Percentiles rank a stretch among this genome's conserved stretches.
Conservation (phyloP, 148 eudicot species). For the Agrostemma githago region DNA sequence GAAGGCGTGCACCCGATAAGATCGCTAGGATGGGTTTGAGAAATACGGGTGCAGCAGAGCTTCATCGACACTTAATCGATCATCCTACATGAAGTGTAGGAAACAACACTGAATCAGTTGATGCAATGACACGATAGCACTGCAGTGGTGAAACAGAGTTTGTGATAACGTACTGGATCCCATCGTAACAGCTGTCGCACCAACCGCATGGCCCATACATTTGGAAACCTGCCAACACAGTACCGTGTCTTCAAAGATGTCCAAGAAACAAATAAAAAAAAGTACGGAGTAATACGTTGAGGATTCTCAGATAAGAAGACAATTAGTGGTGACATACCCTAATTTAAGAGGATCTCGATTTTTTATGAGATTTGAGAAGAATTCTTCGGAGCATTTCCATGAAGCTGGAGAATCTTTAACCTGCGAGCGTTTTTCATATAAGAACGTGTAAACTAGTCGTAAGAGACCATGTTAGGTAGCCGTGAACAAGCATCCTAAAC, state of each 20-base stretch:
- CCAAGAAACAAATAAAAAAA: no score
- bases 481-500: not conserved
- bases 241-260: no score
- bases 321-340: slow-evolving; percentile 50
- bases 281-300: not conserved
- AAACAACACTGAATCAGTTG: not conserved
- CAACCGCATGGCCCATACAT: slow-evolving; percentile 82
- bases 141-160: not conserved
- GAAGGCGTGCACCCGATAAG: not conserved
- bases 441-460: not conserved
- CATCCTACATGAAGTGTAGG: slow-evolving; percentile 48
- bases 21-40: slow-evolving; percentile 22
- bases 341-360: slow-evolving; percentile 83
- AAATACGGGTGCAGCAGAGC: slow-evolving; percentile 87
- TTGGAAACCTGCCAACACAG: slow-evolving; percentile 69
- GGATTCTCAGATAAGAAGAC: slow-evolving; percentile 6
- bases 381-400: slow-evolving; percentile 98
- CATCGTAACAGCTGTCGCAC: slow-evolving; percentile 82
- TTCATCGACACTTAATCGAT: slow-evolving; percentile 76
- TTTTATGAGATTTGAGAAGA: slow-evolving; percentile 74
- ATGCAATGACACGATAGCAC: not conserved
- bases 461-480: not conserved
- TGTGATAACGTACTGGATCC: slow-evolving; percentile 71
- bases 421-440: slow-evolving; percentile 29
- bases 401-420: slow-evolving; percentile 69